Conservation (phyloP, 2,329 filamentous ascomycete genomes). For the Arthrobotrys iridis region DNA sequence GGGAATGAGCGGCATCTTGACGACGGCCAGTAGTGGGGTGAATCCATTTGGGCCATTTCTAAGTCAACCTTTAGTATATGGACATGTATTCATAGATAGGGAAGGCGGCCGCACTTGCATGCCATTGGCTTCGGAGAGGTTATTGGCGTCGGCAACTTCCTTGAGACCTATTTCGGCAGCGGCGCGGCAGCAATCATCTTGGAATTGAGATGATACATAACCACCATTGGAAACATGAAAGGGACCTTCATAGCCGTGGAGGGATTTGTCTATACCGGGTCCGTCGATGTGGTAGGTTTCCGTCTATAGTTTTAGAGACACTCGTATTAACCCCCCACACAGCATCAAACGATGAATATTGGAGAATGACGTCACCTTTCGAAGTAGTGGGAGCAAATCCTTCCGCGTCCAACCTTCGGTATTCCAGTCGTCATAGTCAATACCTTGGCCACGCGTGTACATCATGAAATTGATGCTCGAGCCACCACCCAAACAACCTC, state of each 20-base stretch:
- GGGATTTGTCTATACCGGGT: slow-evolving; percentile 22
- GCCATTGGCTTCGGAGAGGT: slow-evolving; percentile 26
- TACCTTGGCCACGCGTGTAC: slow-evolving; percentile 61
- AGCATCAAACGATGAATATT: neutral
- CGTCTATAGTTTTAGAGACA: slow-evolving; percentile 35
- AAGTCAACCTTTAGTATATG: neutral
- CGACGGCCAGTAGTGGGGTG: slow-evolving; percentile 64
- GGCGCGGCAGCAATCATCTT: slow-evolving; percentile 67
- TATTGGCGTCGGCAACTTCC: slow-evolving; percentile 36
- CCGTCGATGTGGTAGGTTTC: slow-evolving; percentile 52
- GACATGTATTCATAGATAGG: neutral
- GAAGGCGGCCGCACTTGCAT: slow-evolving; percentile 6
- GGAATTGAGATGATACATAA: slow-evolving; percentile 61
- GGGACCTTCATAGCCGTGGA: slow-evolving; percentile 56
- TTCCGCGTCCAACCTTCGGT: slow-evolving; percentile 66
- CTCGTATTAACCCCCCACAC: too few species aligned
- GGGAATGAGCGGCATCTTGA: slow-evolving; percentile 69
- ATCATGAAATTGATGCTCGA: slow-evolving; percentile 71
- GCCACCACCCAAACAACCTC: slow-evolving; percentile 71
- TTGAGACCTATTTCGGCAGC: slow-evolving; percentile 64
- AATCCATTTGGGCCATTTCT: slow-evolving; percentile 57
- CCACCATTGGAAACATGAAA: slow-evolving; percentile 65
- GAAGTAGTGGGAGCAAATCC: slow-evolving; percentile 67
- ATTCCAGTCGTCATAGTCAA: slow-evolving; percentile 68
- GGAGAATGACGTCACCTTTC: slow-evolving; percentile 62